Percentiles rank a stretch among this genome's conserved stretches.
These are phyloP conservation scores for Austropuccinia psidii DNA, from an alignment of 1,284 basidiomycete genomes.

Conservation along the genomic window DNA sequence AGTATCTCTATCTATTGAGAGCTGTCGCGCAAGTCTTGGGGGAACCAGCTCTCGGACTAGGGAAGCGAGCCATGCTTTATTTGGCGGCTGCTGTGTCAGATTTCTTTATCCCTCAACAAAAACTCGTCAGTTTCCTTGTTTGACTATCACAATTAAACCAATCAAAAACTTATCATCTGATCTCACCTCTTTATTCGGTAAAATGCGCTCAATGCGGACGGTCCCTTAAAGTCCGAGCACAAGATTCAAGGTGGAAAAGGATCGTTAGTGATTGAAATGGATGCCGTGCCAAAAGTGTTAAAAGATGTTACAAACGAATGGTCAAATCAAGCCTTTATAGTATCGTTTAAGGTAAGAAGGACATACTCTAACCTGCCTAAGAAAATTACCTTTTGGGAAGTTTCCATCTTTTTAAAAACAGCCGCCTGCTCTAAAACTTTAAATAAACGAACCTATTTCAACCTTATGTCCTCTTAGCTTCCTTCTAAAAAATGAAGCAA, in stretches of 20 bases:
- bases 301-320: conserved; percentile 88
- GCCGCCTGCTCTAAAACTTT: too few species aligned
- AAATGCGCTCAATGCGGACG: not conserved
- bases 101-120: conserved; percentile 87
- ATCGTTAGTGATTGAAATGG: conserved; percentile 89
- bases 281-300: conserved; percentile 93
- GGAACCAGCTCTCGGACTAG: conserved; percentile 48
- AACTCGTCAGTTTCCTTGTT: conserved; percentile 58
- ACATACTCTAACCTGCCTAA: too few species aligned
- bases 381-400: too few species aligned
- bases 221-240: conserved; percentile 73
- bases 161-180: too few species aligned
- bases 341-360: conserved; percentile 92
- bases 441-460: too few species aligned
- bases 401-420: too few species aligned
- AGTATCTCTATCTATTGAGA: conserved; percentile 86
- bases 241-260: conserved; percentile 84
- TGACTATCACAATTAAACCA: too few species aligned
- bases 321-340: conserved; percentile 82
- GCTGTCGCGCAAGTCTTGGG: conserved; percentile 59
- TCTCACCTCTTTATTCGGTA: too few species aligned
- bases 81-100: conserved; percentile 96
- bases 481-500: too few species aligned
- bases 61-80: conserved; percentile 78
- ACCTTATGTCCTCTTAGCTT: too few species aligned